These are phyloP conservation scores for Lichtheimia ornata DNA, from an alignment of 371 early-diverging fungal species.

Conservation along the genomic window DNA sequence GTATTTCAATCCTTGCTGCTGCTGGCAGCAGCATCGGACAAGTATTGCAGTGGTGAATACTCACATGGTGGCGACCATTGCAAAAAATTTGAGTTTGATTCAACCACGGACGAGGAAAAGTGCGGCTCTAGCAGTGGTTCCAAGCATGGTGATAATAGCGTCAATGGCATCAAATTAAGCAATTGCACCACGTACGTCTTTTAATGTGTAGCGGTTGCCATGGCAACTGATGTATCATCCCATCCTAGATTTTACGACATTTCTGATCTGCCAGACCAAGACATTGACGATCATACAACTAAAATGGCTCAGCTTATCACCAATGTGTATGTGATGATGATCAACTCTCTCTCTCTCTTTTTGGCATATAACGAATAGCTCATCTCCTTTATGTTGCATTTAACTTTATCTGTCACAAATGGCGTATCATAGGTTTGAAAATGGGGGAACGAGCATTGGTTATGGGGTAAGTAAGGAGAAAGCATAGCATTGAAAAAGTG, in stretches of 20 bases:
- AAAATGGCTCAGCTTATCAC: conserved; percentile 51
- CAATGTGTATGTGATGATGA: conserved; percentile 36
- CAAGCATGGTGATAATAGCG: conserved; percentile 5
- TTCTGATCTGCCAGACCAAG: conserved; percentile 28
- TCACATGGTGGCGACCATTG: conserved; percentile 10
- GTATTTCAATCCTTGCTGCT: not conserved
- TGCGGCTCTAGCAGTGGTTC: conserved; percentile 4
- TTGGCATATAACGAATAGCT: not conserved
- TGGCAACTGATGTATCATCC: not conserved
- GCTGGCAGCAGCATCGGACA: conserved; percentile 12
- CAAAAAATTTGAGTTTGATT: conserved; percentile 16
- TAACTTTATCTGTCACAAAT: too few species aligned
- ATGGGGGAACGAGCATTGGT: conserved; percentile 46
- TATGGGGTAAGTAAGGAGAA: conserved; percentile 34
- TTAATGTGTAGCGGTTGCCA: too few species aligned
- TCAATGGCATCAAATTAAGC: conserved; percentile 21
- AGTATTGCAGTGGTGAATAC: conserved; percentile 21
- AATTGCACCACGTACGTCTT: conserved; percentile 44
- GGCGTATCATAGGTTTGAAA: conserved; percentile 35
- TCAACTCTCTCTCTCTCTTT: not conserved
- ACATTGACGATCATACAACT: conserved; percentile 28
- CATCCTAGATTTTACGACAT: conserved; percentile 40
- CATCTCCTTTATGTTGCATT: conserved; percentile 3
- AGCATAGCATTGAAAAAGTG: not conserved
- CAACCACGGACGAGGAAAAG: conserved; percentile 9